Evolutionary conservation across 768 basidiomycete genomes (phyloP), one percentile per base, ranked within the genome.

Genomic region (Lyophyllum semitale): DNA sequence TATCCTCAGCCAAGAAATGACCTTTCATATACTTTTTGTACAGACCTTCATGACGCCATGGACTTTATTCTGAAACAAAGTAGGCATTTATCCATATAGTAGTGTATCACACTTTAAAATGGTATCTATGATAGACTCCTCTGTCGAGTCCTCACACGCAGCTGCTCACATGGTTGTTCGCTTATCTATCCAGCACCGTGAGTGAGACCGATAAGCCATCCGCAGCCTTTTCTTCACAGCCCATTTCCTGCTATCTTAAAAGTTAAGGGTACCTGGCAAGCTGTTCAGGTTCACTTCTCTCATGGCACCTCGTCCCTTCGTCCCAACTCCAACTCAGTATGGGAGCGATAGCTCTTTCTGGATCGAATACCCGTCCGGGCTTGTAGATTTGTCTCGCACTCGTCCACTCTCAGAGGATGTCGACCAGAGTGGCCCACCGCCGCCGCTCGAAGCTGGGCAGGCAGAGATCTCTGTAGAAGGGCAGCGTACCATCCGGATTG

Each of bases 361-460:
- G 87, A 81, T 85, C 25, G 87, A 88, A 66, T 88, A 86, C 63
- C 84, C 85, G 12, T 76, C 77, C 8, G 85, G 86, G 0, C 75
- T 87, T 29, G 68, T 88, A 22, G 85, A 88, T 65, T 68, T 87
- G 49, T 80, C 85, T 17, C 79, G 85, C 41, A 72, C 75, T 9
- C 65, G 64, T 30, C 80, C 76, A 55, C 64, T 82, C 18, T 62
- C 65, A 13, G 65, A 41, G n/a, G 55, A 48, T 32, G 62, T 59
- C 20, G 59, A 59, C 22, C 44, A 49, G 41, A 37, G 25, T 47
- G 48, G 40, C 27, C 71, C 58, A 52, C 81, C 62, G 47, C 71
- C 62, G 46, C 20, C 27, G 20, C 54, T 69, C 68, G 48, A 69
- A 61, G 57, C 22, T 22, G 71, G 55, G 42, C 84, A 86, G 57